A percentile compares a stretch with the other conserved stretches of the same genome.
Evolutionary conservation across 441 rosid species (phyloP).

Genomic region (Erysimum pusillum): DNA sequence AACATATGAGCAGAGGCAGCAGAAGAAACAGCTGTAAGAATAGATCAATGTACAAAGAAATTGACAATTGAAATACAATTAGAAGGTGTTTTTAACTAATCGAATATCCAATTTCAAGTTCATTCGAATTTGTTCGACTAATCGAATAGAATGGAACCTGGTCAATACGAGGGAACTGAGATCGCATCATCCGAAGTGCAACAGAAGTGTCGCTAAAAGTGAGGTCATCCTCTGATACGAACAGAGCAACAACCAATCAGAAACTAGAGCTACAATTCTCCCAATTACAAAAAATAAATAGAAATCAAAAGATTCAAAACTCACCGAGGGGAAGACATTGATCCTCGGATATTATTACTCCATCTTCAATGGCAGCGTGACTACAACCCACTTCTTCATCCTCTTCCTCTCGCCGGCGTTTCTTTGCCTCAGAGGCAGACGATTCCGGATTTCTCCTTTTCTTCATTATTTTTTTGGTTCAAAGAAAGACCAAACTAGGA

Average conservation of each 20-base stretch:
- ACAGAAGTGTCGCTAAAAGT: conserved; percentile 78
- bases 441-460: conserved; percentile 6
- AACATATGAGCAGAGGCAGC: conserved; percentile 10
- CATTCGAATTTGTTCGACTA: too few species aligned
- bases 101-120: too few species aligned
- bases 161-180: conserved; percentile 82
- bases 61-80: neutral
- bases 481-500: neutral
- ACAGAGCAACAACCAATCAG: neutral
- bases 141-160: conserved; percentile 58
- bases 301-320: neutral
- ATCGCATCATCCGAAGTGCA: conserved; percentile 88
- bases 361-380: conserved; percentile 6
- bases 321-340: conserved; percentile 58
- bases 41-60: neutral
- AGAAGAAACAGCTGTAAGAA: neutral
- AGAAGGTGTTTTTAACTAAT: neutral
- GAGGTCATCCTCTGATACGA: conserved; percentile 68
- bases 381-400: conserved; percentile 29
- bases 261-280: neutral
- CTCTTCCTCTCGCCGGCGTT: conserved; percentile 42
- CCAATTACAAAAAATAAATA: neutral
- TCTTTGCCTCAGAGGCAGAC: conserved; percentile 33
- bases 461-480: conserved; percentile 12
- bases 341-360: conserved; percentile 40